A percentile compares a stretch with the other conserved stretches of the same genome.
These are phyloP conservation scores for Penicillium thymicola DNA, from an alignment of 2,329 filamentous ascomycete species.

Conservation along the genomic window DNA sequence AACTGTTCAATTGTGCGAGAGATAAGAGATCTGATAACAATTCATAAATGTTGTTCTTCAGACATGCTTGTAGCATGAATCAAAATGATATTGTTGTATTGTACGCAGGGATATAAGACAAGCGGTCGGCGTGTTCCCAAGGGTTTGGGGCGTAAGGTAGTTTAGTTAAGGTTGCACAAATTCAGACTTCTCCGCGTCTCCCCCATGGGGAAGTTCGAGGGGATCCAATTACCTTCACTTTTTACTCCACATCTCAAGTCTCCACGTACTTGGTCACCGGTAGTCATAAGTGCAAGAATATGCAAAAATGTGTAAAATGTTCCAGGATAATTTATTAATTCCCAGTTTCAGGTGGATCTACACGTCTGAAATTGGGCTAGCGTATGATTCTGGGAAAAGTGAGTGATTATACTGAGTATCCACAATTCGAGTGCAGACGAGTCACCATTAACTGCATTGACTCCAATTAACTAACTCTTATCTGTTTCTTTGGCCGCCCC, in stretches of 20 bases:
- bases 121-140: background rate
- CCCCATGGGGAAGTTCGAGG: conserved; percentile 2
- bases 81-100: too few relatives aligned
- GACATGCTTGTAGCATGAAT: too few relatives aligned
- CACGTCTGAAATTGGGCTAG: background rate
- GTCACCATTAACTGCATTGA: background rate
- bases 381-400: background rate
- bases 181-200: background rate
- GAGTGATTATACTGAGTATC: background rate
- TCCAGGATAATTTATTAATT: background rate
- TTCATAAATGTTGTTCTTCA: background rate
- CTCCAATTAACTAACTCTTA: background rate
- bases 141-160: background rate
- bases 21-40: background rate
- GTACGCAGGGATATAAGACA: too few relatives aligned
- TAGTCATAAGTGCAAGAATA: background rate
- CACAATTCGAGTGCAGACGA: background rate
- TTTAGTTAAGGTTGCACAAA: background rate
- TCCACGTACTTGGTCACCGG: conserved; percentile 2
- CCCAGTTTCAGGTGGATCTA: background rate
- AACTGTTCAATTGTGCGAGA: background rate
- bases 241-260: background rate
- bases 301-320: background rate
- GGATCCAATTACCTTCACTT: background rate
- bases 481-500: background rate